These are phyloP conservation scores for Galeopsis tetrahit DNA, from an alignment of 257 asterid genomes.

Conservation along the genomic window DNA sequence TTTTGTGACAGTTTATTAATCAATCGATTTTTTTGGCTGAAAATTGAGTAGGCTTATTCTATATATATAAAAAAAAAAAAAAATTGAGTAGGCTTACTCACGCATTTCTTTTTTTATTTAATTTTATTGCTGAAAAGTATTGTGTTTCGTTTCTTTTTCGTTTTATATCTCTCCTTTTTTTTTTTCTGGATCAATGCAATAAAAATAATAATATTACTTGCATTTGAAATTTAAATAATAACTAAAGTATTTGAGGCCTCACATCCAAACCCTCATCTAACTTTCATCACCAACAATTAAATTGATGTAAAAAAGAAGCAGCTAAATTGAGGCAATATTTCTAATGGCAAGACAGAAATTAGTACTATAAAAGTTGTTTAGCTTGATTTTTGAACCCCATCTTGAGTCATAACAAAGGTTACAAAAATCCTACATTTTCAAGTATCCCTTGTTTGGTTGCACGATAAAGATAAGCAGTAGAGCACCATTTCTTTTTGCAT, in stretches of 20 bases:
- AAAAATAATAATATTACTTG: too few species aligned
- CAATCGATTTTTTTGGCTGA: too few species aligned
- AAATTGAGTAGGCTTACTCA: too few species aligned
- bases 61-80: too few species aligned
- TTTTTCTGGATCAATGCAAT: too few species aligned
- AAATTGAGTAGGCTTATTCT: neutral
- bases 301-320: neutral
- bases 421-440: constrained; percentile 14
- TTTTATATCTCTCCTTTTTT: too few species aligned
- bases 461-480: neutral
- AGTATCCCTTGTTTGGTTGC: neutral
- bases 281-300: neutral
- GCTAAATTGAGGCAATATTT: neutral
- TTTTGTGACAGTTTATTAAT: too few species aligned
- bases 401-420: neutral
- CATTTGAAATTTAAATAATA: too few species aligned
- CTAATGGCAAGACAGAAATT: neutral
- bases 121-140: too few species aligned
- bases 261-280: neutral
- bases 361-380: neutral
- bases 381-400: neutral
- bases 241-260: too few species aligned
- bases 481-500: constrained; percentile 15
- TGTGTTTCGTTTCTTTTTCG: too few species aligned
- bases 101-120: too few species aligned